Base-by-base conservation (phyloP, 2,329 filamentous ascomycete genomes). In the Arthrobotrys megalospora region DNA sequence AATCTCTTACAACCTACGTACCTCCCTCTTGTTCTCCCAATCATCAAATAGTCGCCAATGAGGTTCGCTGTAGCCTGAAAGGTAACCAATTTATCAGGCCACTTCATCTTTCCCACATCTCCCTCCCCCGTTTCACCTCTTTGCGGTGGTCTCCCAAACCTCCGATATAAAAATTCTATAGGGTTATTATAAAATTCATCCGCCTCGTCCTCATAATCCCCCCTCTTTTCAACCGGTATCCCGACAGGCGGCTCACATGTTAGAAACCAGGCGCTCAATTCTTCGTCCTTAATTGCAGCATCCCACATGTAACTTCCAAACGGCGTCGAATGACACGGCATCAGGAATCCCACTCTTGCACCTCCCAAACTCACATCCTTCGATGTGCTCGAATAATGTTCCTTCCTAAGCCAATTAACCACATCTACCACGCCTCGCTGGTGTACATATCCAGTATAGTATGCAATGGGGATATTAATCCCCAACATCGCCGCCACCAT, bases 311-410 rank as follows among this genome's bases (percentile, higher is more conserved):
- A 92, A 94, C 82, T 94, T 92, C 95, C 96, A 98, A 1, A 72
- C 14, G 96, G 95, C 0, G 95, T 98, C 80, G 92, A 93, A 86
- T 99, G 96, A 85, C 96, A 99, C 8, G 96, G 96, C 88, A 94
- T 97, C 24, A 99, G 88, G 85, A 98, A 97, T 19, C 92, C 91
- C 38, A 91, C 53, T 86, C 2, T 88, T 87, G 43, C 38, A 7
- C 28, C 45, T 7, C 34, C 60, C n/a, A 50, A 8, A 21, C 38
- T 28, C 8, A 14, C 8, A 21, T 8, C 7, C 3, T 32, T 6
- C 7, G 28, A 16, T 36, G 38, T 2, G 10, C 11, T 8, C 10
- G 66, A 50, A 24, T 83, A 16, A 52, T 69, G 45, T 47, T 82
- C 93, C 88, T 47, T 86, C n/a, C 95, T 91, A 58, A 99, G 88